phyloP scores from a whole-genome alignment of 129 eudicot genomes.

The Lactuca sativa region DNA sequence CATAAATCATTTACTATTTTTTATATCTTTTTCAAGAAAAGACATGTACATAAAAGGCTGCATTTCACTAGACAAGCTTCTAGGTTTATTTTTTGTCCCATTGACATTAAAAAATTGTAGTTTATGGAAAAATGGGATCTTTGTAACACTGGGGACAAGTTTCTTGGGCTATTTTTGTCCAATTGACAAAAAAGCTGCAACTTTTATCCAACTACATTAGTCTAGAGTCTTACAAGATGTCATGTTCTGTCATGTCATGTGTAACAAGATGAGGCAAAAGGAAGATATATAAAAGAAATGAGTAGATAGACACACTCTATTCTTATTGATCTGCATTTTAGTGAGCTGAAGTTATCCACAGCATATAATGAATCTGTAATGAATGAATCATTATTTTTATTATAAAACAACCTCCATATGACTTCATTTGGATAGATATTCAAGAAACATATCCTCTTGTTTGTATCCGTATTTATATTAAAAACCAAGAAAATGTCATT shows the following conservation, averaged over 20 bases:
- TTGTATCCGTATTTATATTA: constrained; percentile 52
- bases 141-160: no score
- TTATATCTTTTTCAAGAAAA: not conserved
- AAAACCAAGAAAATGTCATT: constrained; percentile 6
- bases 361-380: constrained; percentile 76
- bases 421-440: constrained; percentile 71
- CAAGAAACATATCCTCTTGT: constrained; percentile 67
- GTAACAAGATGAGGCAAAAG: no score
- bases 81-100: no score
- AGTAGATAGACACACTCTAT: constrained; percentile 51
- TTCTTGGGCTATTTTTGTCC: no score
- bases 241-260: no score
- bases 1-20: not conserved
- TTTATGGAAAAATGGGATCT: no score
- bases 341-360: constrained; percentile 58
- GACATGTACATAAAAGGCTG: not conserved
- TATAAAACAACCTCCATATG: constrained; percentile 66
- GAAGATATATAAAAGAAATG: not conserved
- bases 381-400: constrained; percentile 67
- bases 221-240: no score
- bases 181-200: no score
- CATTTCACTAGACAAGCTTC: no score
- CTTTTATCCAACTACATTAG: no score
- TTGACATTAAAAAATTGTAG: no score
- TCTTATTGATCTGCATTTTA: constrained; percentile 73